phyloP scores from a whole-genome alignment of 495 filamentous ascomycete species.

The Xylaria castorea region DNA sequence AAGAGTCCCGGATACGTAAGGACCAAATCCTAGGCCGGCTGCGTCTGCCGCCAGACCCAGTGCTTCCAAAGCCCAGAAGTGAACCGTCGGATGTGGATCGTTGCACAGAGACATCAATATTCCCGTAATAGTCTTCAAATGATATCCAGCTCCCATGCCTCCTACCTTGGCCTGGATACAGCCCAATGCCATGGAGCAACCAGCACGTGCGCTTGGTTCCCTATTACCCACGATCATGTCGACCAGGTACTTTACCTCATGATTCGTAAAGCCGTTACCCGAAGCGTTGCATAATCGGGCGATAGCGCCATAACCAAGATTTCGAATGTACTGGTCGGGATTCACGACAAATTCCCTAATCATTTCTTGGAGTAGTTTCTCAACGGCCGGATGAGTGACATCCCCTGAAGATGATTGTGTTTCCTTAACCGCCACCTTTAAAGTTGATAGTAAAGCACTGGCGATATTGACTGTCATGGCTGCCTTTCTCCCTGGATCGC shows the following conservation, averaged over 20 bases:
- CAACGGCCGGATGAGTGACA: conserved; percentile 74
- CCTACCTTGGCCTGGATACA: conserved; percentile 94
- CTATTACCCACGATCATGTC: conserved; percentile 92
- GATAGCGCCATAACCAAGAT: conserved; percentile 84
- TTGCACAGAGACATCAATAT: conserved; percentile 95
- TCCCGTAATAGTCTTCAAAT: conserved; percentile 93
- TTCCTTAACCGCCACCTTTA: conserved; percentile 86
- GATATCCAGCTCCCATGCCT: conserved; percentile 97
- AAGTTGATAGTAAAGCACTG: conserved; percentile 75
- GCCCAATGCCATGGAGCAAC: conserved; percentile 91
- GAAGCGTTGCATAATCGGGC: conserved; percentile 88
- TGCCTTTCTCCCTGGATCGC: conserved; percentile 85
- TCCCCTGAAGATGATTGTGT: conserved; percentile 74
- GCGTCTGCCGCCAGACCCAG: conserved; percentile 89
- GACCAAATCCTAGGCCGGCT: conserved; percentile 88
- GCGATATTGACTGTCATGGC: conserved; percentile 92
- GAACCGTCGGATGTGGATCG: conserved; percentile 94
- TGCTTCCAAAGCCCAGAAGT: conserved; percentile 94
- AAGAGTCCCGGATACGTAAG: conserved; percentile 85
- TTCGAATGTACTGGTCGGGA: conserved; percentile 83
- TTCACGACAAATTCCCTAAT: conserved; percentile 80
- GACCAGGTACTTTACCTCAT: conserved; percentile 88
- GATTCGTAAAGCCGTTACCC: conserved; percentile 86
- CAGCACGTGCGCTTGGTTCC: conserved; percentile 90
- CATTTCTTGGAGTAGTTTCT: conserved; percentile 86